Conservation (phyloP, 345 rosid genomes). For the Geranium rotundifolium region DNA sequence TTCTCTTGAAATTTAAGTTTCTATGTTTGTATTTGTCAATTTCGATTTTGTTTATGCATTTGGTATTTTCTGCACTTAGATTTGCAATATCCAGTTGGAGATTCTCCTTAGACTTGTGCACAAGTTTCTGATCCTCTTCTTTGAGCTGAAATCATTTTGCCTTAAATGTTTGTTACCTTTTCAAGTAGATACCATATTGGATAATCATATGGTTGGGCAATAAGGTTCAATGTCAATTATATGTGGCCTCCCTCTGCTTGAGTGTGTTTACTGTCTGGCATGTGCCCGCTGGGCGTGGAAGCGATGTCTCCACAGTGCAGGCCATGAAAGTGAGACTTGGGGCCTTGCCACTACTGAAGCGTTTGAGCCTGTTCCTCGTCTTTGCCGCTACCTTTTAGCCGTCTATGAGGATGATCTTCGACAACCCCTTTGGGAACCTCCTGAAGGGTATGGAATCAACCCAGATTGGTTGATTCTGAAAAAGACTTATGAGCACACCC, state of each 20-base stretch:
- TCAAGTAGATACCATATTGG: not conserved
- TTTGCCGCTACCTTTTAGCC: slow-evolving; percentile 82
- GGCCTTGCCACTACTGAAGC: slow-evolving; percentile 72
- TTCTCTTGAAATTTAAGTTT: no score
- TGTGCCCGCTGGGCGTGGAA: slow-evolving; percentile 97
- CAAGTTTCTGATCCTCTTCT: not conserved
- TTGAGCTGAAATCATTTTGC: not conserved
- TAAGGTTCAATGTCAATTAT: slow-evolving; percentile 53
- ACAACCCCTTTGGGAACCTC: slow-evolving; percentile 82
- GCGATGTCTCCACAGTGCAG: slow-evolving; percentile 81
- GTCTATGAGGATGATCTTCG: slow-evolving; percentile 86
- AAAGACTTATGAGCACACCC: slow-evolving; percentile 62
- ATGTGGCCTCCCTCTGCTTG: slow-evolving; percentile 81
- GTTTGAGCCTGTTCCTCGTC: slow-evolving; percentile 76
- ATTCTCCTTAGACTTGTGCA: not conserved
- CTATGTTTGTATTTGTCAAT: no score
- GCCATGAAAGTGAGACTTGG: slow-evolving; percentile 90
- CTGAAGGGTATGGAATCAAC: slow-evolving; percentile 76
- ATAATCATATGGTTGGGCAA: not conserved
- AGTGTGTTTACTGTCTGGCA: slow-evolving; percentile 90
- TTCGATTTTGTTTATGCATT: no score
- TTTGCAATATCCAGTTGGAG: not conserved
- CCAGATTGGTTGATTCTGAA: slow-evolving; percentile 53
- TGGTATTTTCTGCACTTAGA: not conserved
- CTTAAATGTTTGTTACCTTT: not conserved